Evolutionary conservation across 2,329 filamentous ascomycete genomes (phyloP).

Genomic region (Colletotrichum abscissum): DNA sequence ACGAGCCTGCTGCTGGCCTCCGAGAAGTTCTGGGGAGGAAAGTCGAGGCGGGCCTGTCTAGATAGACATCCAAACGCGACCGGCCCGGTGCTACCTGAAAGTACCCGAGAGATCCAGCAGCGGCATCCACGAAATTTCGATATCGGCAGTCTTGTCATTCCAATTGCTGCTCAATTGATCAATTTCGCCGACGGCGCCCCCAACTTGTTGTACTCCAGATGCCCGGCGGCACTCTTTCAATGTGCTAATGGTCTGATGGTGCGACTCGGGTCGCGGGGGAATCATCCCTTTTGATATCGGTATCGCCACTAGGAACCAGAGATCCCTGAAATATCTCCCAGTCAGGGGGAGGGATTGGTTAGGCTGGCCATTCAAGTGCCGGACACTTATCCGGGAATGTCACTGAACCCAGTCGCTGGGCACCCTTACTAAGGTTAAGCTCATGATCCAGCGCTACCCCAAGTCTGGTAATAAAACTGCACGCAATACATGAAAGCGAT

Average conservation of each 20-base stretch:
- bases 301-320: constrained; percentile 5
- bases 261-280: not conserved
- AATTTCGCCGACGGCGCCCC: not conserved
- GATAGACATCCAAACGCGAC: constrained; percentile 16
- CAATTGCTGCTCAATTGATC: not conserved
- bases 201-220: not conserved
- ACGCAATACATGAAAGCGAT: not conserved
- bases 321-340: not conserved
- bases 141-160: not conserved
- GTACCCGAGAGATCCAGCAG: not conserved
- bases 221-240: not conserved
- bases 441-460: not conserved
- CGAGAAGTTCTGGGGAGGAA: not conserved
- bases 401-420: not conserved
- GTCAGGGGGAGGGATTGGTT: not conserved
- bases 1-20: not conserved
- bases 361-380: constrained; percentile 2
- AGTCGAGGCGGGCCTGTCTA: not conserved
- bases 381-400: not conserved
- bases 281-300: constrained; percentile 7
- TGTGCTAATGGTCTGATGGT: not conserved
- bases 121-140: not conserved
- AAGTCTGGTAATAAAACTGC: not conserved
- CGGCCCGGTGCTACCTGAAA: constrained; percentile 4
- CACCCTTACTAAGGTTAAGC: not conserved